Evolutionary conservation across 2,329 filamentous ascomycete species (phyloP), one percentile per base, ranked within the genome.

Genomic region (Sporothrix inflata): DNA sequence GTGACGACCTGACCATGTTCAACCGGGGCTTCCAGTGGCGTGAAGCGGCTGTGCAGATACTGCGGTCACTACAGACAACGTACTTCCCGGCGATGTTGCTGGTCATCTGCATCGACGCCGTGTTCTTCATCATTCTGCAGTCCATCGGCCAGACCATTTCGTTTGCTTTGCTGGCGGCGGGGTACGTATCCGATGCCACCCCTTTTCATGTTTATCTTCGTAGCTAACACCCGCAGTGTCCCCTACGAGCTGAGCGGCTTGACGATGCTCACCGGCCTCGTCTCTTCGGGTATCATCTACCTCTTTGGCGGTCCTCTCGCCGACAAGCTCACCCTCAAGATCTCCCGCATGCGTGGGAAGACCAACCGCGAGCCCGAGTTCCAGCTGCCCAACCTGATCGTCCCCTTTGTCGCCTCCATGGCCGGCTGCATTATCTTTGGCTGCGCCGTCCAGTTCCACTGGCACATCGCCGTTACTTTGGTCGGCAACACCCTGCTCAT

Each of bases 341-440:
- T 74, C 51, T 73, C 71, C 1, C 71, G 71, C 8, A 3, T 51
- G 7, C 69, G 73, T 27, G 73, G 73, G 30, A 70, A 72, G 8
- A 51, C 16, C 27, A 51, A 42, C 1, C 77, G 79, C 16, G 78
- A 81, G 74, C 77, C 80, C 6, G 80, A 81, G 74, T 76, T 78
- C 65, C 77, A 79, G 60, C 78, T 81, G 9, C 75, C 76, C 49
- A 81, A 80, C 70, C 71, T 81, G 16, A 42, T 78, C 1, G 51
- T 81, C 4, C 79, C 80, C 0, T 76, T 80, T 34, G 4, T 78
- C 11, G 47, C 73, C 0, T 78, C 77, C 8, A 75, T 80, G 12
- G 73, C 75, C 0, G 79, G 79, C 3, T 76, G 76, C 47, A 78
- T 81, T 69, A 53, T 80, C 47, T 81, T 80, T 66, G 79, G 79